Conservation (phyloP, 2,329 filamentous ascomycete species). For the Beauveria sp. region DNA sequence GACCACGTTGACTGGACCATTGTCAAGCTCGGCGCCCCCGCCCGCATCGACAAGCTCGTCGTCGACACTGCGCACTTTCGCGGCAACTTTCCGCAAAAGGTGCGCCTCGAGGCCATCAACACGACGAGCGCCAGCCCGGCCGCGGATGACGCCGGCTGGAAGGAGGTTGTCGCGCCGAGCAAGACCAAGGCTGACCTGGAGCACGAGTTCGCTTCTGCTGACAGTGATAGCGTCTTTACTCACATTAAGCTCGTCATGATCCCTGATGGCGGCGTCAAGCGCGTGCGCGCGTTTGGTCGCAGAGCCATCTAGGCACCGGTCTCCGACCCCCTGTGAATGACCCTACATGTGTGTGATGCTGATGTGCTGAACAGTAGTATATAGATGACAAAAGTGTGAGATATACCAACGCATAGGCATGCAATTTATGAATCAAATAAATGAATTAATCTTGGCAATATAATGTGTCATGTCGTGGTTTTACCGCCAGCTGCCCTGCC, state of each 20-base stretch:
- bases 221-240: conserved; percentile 56
- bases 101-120: conserved; percentile 57
- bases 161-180: conserved; percentile 55
- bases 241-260: conserved; percentile 90
- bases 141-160: conserved; percentile 54
- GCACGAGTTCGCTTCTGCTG: conserved; percentile 53
- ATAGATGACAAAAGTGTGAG: background rate
- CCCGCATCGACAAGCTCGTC: conserved; percentile 56
- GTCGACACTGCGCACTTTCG: conserved; percentile 78
- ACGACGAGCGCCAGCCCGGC: conserved; percentile 48
- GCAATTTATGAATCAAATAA: background rate
- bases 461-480: background rate
- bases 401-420: background rate
- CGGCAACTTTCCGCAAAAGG: conserved; percentile 75
- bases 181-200: conserved; percentile 67
- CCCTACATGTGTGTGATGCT: conserved; percentile 10
- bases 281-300: conserved; percentile 50
- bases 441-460: background rate
- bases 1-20: conserved; percentile 77
- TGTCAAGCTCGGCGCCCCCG: conserved; percentile 61
- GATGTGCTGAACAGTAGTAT: background rate
- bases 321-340: background rate
- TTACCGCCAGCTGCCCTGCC: background rate
- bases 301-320: conserved; percentile 16
- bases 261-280: conserved; percentile 87